Evolutionary conservation across 441 rosid species (phyloP).

Genomic region (Adansonia gregorii): DNA sequence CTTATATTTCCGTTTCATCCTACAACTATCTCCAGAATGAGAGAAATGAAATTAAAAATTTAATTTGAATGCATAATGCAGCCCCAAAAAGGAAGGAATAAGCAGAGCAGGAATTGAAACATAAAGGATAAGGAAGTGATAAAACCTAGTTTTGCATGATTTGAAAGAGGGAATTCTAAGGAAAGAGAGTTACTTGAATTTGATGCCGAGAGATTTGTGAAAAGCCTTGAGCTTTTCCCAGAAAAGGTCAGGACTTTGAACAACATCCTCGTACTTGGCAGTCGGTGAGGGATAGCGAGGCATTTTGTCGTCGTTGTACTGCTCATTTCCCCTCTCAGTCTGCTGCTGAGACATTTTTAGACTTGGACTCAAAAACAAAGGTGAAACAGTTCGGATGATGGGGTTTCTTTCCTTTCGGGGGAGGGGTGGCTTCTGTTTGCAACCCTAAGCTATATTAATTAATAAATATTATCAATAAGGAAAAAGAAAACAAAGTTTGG

Average conservation of each 20-base stretch:
- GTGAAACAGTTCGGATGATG: constrained; percentile 4
- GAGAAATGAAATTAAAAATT: too few species aligned
- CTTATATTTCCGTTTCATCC: background rate
- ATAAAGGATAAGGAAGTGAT: background rate
- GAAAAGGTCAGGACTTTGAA: constrained; percentile 66
- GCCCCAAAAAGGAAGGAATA: background rate
- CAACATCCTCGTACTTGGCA: constrained; percentile 58
- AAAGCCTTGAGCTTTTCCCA: constrained; percentile 68
- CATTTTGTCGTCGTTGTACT: constrained; percentile 30
- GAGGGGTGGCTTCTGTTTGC: background rate
- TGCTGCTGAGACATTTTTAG: constrained; percentile 49
- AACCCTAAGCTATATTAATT: background rate
- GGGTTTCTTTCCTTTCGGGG: background rate
- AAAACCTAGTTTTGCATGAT: constrained; percentile 9
- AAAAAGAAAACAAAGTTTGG: too few species aligned
- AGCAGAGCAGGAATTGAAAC: constrained; percentile 1
- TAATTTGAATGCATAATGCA: too few species aligned
- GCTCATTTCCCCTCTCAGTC: constrained; percentile 47
- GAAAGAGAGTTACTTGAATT: constrained; percentile 54
- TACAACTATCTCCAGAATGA: background rate
- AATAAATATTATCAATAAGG: background rate
- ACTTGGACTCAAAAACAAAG: background rate
- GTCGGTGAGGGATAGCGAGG: constrained; percentile 53
- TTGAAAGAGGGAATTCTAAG: background rate
- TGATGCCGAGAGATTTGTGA: constrained; percentile 47